phyloP scores from a whole-genome alignment of 345 rosid species.

The Excoecaria agallocha region DNA sequence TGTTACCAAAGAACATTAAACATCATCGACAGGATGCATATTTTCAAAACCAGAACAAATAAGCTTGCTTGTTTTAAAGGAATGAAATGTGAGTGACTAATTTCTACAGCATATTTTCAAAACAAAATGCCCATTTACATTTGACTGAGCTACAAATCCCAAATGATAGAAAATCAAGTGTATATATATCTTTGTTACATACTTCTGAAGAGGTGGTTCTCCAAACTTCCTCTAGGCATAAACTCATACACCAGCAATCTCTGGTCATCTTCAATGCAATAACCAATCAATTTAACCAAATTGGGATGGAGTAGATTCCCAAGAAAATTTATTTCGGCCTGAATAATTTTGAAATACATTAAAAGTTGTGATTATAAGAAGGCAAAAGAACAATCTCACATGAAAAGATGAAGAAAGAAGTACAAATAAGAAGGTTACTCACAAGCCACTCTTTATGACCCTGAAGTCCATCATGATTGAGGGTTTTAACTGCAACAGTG shows the following conservation, averaged over 20 bases:
- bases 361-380: neutral
- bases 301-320: constrained; percentile 33
- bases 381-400: neutral
- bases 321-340: constrained; percentile 34
- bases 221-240: constrained; percentile 36
- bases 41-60: neutral
- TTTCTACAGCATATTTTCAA: neutral
- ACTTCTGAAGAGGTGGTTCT: constrained; percentile 36
- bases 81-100: neutral
- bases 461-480: constrained; percentile 34
- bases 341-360: neutral
- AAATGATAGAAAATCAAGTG: neutral
- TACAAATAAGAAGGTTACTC: neutral
- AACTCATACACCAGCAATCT: constrained; percentile 31
- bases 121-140: neutral
- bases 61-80: neutral
- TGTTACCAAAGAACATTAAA: constrained; percentile 31
- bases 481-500: constrained; percentile 31
- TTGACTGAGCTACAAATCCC: neutral
- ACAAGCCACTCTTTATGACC: constrained; percentile 36
- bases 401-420: neutral
- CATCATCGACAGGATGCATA: neutral
- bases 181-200: constrained; percentile 10
- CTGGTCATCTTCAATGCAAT: constrained; percentile 35
- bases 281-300: constrained; percentile 33